Evolutionary conservation across 768 basidiomycete species (phyloP).

Genomic region (Lactarius vividus): DNA sequence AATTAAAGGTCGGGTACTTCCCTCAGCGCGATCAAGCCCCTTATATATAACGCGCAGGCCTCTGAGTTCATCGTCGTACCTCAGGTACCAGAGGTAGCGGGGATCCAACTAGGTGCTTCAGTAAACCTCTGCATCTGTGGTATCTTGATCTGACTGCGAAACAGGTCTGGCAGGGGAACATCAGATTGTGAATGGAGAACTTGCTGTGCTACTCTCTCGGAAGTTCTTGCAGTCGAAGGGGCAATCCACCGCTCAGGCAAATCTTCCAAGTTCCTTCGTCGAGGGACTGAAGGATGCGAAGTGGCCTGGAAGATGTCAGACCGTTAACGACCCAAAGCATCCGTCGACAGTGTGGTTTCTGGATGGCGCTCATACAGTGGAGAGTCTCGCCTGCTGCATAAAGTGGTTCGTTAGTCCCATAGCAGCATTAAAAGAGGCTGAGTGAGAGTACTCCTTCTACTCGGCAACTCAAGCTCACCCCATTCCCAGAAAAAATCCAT

Average conservation of each 20-base stretch:
- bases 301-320: slow-evolving; percentile 97
- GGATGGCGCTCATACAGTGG: slow-evolving; percentile 93
- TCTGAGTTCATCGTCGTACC: slow-evolving; percentile 68
- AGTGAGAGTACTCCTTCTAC: slow-evolving; percentile 9
- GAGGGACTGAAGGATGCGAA: slow-evolving; percentile 62
- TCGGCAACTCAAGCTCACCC: neutral
- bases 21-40: neutral
- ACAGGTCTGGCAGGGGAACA: slow-evolving; percentile 83
- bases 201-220: slow-evolving; percentile 74
- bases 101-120: slow-evolving; percentile 59
- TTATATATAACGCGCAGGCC: slow-evolving; percentile 41
- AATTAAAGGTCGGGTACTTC: slow-evolving; percentile 52
- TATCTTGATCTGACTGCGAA: slow-evolving; percentile 13
- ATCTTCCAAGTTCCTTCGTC: slow-evolving; percentile 53
- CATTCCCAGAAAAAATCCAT: slow-evolving; percentile 32
- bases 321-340: slow-evolving; percentile 58
- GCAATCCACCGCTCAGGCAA: slow-evolving; percentile 30
- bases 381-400: slow-evolving; percentile 83
- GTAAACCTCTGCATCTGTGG: neutral
- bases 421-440: slow-evolving; percentile 42
- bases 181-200: slow-evolving; percentile 82
- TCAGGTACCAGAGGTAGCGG: slow-evolving; percentile 45
- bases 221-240: slow-evolving; percentile 52
- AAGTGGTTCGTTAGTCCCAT: slow-evolving; percentile 80
- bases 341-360: slow-evolving; percentile 74